phyloP scores from a whole-genome alignment of 78 protist genomes.

The Emiliania huxleyi region DNA sequence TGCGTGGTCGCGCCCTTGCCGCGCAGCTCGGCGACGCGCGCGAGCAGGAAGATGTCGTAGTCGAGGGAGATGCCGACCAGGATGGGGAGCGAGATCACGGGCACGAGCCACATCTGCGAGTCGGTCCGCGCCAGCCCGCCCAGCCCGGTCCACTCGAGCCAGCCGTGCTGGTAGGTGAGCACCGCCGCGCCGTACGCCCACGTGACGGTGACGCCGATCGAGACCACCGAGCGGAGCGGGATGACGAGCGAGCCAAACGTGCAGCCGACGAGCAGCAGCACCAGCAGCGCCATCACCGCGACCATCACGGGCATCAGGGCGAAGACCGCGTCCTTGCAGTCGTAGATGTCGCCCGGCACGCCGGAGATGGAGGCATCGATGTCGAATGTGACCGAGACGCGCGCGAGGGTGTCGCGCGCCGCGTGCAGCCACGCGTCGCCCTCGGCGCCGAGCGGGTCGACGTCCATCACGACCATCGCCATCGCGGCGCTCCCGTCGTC shows the following conservation, averaged over 20 bases:
- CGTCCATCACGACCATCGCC: too few relatives aligned
- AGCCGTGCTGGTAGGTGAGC: conserved; percentile 14
- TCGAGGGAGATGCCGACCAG: conserved; percentile 68
- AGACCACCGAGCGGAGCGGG: conserved; percentile 57
- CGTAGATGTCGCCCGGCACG: too few relatives aligned
- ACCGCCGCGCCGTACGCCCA: conserved; percentile 30
- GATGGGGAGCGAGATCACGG: conserved; percentile 50
- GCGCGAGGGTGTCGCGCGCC: too few relatives aligned
- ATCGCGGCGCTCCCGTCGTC: too few relatives aligned
- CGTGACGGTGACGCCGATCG: not conserved
- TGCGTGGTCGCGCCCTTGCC: not conserved
- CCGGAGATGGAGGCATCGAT: too few relatives aligned
- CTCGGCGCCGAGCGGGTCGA: too few relatives aligned
- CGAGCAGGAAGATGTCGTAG: conserved; percentile 65
- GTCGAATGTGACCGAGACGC: too few relatives aligned
- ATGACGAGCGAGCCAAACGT: conserved; percentile 49
- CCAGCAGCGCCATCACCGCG: not conserved
- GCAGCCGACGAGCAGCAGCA: conserved; percentile 33
- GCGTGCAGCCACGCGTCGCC: too few relatives aligned
- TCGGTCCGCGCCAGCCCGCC: too few relatives aligned
- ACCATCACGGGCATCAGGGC: too few relatives aligned
- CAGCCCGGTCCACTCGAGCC: conserved; percentile 26
- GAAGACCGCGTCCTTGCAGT: too few relatives aligned
- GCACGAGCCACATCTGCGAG: conserved; percentile 34
- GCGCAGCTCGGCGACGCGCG: conserved; percentile 41